Conservation (phyloP, 2,329 filamentous ascomycete species). For the Fusarium sororula region DNA sequence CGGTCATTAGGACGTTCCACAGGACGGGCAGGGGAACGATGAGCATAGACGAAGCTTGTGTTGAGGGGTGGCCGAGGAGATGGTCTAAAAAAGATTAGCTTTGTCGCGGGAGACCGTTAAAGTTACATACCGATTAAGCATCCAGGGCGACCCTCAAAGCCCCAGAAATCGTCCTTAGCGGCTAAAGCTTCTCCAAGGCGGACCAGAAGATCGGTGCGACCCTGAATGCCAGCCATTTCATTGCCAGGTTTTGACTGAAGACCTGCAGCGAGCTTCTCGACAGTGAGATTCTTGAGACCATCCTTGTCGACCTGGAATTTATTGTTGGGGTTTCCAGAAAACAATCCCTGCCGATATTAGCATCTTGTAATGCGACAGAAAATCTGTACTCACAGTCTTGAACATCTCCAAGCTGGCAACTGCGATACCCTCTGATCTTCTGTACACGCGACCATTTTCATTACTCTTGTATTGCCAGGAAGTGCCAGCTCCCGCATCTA, state of each 20-base stretch:
- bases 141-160: slow-evolving; percentile 83
- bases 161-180: slow-evolving; percentile 84
- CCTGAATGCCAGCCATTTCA: slow-evolving; percentile 84
- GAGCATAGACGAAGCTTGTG: slow-evolving; percentile 86
- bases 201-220: slow-evolving; percentile 81
- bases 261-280: slow-evolving; percentile 78
- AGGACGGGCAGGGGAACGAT: slow-evolving; percentile 88
- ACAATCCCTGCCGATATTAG: slow-evolving; percentile 68
- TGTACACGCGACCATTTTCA: slow-evolving; percentile 84
- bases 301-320: slow-evolving; percentile 90
- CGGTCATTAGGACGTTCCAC: slow-evolving; percentile 91
- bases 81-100: slow-evolving; percentile 70
- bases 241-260: slow-evolving; percentile 86
- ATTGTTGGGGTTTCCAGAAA: slow-evolving; percentile 83
- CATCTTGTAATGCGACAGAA: not conserved
- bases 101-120: not conserved
- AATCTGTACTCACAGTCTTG: slow-evolving; percentile 67
- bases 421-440: slow-evolving; percentile 87
- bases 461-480: slow-evolving; percentile 93
- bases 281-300: slow-evolving; percentile 77
- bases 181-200: slow-evolving; percentile 78
- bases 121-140: slow-evolving; percentile 83
- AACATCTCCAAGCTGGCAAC: slow-evolving; percentile 87
- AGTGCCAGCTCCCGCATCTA: slow-evolving; percentile 89
- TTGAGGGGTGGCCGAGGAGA: slow-evolving; percentile 89